Evolutionary conservation across 2,329 filamentous ascomycete species (phyloP), one percentile per base, ranked within the genome.

Genomic region (Nemania diffusa): DNA sequence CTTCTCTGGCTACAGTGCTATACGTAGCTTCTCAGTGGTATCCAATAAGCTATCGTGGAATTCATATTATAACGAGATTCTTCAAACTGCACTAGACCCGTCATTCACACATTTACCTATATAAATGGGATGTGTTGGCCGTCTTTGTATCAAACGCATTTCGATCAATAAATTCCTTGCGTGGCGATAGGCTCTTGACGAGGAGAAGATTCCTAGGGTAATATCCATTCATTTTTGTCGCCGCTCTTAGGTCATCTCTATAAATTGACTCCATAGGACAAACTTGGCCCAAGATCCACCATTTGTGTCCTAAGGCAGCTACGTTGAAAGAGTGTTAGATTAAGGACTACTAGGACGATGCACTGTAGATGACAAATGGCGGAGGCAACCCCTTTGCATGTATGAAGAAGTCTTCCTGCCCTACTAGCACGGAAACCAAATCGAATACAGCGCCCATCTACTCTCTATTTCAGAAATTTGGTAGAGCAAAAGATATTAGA

Each of bases 121-220:
- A 27, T 29, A 20, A 2, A n/a, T 22, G 24, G 50, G 57, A 42
- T 59, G 62, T n/a, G 62, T 9, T 64, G 62, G 56, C 20, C 56
- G 51, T 55, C 59, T 64, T 40, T 9, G 29, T 5, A 32, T 32
- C 29, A 9, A 32, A 32, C 5, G 9, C 29, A 5, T 32, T 9
- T 9, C 5, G 9, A 32, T 32, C 5, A 32, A 32, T 9, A 5
- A 5, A 32, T 32, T 32, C 29, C 5, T 32, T 32, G 9, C 29
- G 29, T 9, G 9, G 9, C 9, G 9, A 32, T 32, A 32, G 29
- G 29, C 9, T 32, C 5, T 32, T 9, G 9, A 5, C 9, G 29
- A 5, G 9, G 5, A 32, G 5, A 32, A 32, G 9, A 32, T 32
- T 32, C 5, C 29, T 32, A 22, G 22, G 34, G 5, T 32, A 32